Percentiles rank a stretch among this genome's conserved stretches.
These are phyloP conservation scores for Diaporthe ampelina DNA, from an alignment of 2,329 filamentous ascomycete species.

Conservation along the genomic window DNA sequence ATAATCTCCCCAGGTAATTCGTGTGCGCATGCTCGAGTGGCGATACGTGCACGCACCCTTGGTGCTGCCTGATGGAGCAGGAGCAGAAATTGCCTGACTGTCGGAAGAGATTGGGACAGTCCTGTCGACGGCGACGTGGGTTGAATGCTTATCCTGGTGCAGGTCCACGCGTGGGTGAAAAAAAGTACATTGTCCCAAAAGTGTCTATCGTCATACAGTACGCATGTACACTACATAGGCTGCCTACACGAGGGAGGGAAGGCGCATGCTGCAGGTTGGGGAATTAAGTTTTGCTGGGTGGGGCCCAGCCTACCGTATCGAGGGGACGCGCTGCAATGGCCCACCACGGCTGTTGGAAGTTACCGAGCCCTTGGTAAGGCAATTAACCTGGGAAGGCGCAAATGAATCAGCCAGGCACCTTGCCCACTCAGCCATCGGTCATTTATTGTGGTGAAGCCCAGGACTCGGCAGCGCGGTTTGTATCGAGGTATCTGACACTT, in stretches of 20 bases:
- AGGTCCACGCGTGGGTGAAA: not conserved
- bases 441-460: not conserved
- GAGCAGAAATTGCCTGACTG: not conserved
- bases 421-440: not conserved
- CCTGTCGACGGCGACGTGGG: not conserved
- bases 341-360: slow-evolving; percentile 30
- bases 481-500: not conserved
- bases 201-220: too few species aligned
- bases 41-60: not conserved
- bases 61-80: slow-evolving; percentile 14
- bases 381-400: slow-evolving; percentile 23
- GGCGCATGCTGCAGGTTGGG: slow-evolving; percentile 21
- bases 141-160: not conserved
- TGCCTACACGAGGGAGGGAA: not conserved
- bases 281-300: slow-evolving; percentile 30
- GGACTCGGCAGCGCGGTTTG: not conserved
- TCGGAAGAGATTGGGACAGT: not conserved
- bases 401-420: slow-evolving; percentile 5
- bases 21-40: not conserved
- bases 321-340: slow-evolving; percentile 3
- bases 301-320: slow-evolving; percentile 15
- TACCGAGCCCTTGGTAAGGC: slow-evolving; percentile 28
- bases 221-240: not conserved
- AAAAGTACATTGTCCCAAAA: too few species aligned
- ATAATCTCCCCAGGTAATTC: not conserved